Conservation (phyloP, 2,329 filamentous ascomycete genomes). For the Phialophora verrucosa region DNA sequence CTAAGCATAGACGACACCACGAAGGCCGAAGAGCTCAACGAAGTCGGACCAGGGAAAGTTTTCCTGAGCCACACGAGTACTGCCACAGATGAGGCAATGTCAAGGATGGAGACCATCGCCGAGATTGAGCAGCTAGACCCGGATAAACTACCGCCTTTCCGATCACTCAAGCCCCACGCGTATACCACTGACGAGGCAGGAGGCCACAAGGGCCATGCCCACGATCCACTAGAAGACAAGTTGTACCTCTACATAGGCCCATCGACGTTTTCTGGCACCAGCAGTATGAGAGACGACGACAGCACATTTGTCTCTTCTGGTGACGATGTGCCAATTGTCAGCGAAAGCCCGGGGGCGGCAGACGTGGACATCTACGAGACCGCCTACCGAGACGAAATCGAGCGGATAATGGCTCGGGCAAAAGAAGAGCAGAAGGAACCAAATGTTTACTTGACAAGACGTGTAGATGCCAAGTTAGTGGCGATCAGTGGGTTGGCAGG, state of each 20-base stretch:
- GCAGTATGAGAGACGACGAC: slow-evolving; percentile 55
- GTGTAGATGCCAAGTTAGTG: slow-evolving; percentile 52
- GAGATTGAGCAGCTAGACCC: slow-evolving; percentile 32
- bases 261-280: slow-evolving; percentile 49
- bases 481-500: slow-evolving; percentile 39
- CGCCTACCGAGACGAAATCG: slow-evolving; percentile 82
- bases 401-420: slow-evolving; percentile 66
- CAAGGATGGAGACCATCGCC: slow-evolving; percentile 15
- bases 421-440: slow-evolving; percentile 50
- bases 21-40: slow-evolving; percentile 8
- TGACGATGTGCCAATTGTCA: slow-evolving; percentile 60
- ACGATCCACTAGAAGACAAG: slow-evolving; percentile 68
- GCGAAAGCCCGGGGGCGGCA: slow-evolving; percentile 82
- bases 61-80: slow-evolving; percentile 25
- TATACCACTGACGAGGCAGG: slow-evolving; percentile 36
- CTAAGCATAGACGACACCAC: slow-evolving; percentile 33
- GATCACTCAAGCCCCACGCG: slow-evolving; percentile 33
- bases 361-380: slow-evolving; percentile 88
- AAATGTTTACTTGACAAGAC: slow-evolving; percentile 63
- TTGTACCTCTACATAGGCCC: slow-evolving; percentile 79
- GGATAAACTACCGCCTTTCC: slow-evolving; percentile 36
- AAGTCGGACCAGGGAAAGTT: background rate
- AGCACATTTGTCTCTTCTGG: slow-evolving; percentile 40
- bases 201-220: slow-evolving; percentile 61
- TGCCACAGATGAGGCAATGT: slow-evolving; percentile 29